phyloP scores from a whole-genome alignment of 371 early-diverging fungal genomes.

The Nematocida ausubeli region DNA sequence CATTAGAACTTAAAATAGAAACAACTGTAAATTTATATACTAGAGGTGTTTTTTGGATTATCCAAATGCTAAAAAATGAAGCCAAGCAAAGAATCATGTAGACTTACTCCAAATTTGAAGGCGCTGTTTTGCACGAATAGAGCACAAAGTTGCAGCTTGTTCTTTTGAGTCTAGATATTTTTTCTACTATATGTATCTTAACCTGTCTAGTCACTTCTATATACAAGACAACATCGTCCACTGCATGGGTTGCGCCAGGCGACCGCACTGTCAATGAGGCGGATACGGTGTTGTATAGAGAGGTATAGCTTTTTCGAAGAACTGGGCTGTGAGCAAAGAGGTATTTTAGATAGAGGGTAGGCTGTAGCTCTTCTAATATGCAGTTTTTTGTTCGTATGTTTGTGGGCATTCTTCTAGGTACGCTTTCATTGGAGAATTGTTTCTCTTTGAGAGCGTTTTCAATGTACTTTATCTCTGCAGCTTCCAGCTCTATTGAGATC shows the following conservation, averaged over 20 bases:
- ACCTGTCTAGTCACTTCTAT: background rate
- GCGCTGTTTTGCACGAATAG: background rate
- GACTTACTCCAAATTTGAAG: background rate
- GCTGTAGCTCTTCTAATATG: background rate
- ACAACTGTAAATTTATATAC: too few species aligned
- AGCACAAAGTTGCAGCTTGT: background rate
- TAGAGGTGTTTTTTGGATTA: too few species aligned
- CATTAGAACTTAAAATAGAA: too few species aligned
- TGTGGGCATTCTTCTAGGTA: background rate
- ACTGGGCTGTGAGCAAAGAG: background rate
- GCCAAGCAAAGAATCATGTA: too few species aligned
- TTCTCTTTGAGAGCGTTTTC: background rate
- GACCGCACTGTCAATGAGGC: background rate
- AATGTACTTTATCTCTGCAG: background rate
- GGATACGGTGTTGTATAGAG: background rate
- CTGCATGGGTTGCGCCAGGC: background rate
- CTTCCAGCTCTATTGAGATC: background rate
- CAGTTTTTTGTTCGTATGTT: background rate
- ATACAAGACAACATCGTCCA: background rate
- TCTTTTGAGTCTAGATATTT: background rate
- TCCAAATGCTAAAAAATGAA: too few species aligned
- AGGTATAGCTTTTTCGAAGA: constrained; percentile 1
- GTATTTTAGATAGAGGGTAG: background rate
- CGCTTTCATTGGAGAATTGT: background rate
- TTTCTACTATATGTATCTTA: background rate